These are phyloP conservation scores for Diaporthe citrichinensis DNA, from an alignment of 2,329 filamentous ascomycete species.

Conservation along the genomic window DNA sequence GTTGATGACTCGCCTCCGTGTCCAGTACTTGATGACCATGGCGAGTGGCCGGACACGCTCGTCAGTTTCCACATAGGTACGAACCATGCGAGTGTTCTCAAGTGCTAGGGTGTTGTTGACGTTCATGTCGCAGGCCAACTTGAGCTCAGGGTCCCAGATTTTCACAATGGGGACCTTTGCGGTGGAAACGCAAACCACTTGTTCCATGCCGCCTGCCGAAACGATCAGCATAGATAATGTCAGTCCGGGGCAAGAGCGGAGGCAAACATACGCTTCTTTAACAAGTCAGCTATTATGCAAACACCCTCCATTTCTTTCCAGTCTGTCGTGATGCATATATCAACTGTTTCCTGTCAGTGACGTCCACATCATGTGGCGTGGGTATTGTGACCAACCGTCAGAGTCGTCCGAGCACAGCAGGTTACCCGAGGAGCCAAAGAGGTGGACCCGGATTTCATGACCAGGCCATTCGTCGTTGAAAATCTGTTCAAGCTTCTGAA, in stretches of 20 bases:
- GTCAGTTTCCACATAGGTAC: constrained; percentile 95
- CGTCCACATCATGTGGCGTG: not conserved
- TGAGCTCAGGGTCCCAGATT: constrained; percentile 95
- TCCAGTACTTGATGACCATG: constrained; percentile 99
- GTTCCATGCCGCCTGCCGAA: constrained; percentile 90
- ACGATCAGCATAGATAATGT: constrained; percentile 24
- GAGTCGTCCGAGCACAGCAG: constrained; percentile 95
- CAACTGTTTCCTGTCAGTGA: constrained; percentile 73
- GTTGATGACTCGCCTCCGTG: constrained; percentile 90
- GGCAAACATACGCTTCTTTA: constrained; percentile 80
- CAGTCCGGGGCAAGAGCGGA: not conserved
- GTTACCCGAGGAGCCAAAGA: constrained; percentile 99
- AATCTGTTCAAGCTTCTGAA: constrained; percentile 89
- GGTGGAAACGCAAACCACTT: constrained; percentile 92
- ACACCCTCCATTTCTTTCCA: constrained; percentile 91
- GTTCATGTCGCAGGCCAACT: constrained; percentile 96
- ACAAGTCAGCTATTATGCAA: constrained; percentile 88
- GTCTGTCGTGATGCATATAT: constrained; percentile 95
- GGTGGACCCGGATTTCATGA: constrained; percentile 88
- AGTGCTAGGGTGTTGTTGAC: constrained; percentile 97
- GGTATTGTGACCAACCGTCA: constrained; percentile 77
- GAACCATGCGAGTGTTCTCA: constrained; percentile 98
- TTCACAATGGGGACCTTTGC: constrained; percentile 99
- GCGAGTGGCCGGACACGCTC: constrained; percentile 90
- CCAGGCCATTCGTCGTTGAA: constrained; percentile 94